Conservation (phyloP, 2,329 filamentous ascomycete species). For the Hymenoscyphus infarciens region DNA sequence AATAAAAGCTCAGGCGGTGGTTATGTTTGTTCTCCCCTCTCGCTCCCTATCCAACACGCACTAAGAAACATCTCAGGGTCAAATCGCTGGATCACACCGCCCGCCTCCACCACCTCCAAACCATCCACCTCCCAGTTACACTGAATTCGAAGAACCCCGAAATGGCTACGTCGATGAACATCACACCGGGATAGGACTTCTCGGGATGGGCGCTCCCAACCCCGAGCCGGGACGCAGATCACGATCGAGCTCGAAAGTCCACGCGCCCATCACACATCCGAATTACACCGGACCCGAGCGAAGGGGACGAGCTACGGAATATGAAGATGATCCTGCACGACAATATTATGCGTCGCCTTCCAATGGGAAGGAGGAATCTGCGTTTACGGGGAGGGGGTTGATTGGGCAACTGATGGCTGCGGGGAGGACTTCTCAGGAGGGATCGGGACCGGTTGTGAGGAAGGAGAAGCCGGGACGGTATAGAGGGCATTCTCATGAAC, state of each 20-base stretch:
- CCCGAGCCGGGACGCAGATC: background rate
- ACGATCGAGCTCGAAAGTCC: background rate
- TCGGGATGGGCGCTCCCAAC: slow-evolving; percentile 6
- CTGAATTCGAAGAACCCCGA: background rate
- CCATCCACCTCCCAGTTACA: background rate
- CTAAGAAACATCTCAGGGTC: background rate
- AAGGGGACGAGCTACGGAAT: background rate
- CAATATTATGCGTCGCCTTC: background rate
- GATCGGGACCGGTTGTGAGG: background rate
- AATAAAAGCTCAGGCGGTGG: background rate
- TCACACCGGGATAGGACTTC: slow-evolving; percentile 1
- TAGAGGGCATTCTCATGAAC: background rate
- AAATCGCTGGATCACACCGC: background rate
- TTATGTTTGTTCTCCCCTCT: background rate
- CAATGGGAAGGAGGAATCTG: background rate
- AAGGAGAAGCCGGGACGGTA: background rate
- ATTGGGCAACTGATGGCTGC: slow-evolving; percentile 7
- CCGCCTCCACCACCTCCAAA: background rate
- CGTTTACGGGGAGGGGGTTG: background rate
- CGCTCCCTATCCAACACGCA: background rate
- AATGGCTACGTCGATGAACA: background rate
- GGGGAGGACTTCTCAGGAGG: background rate
- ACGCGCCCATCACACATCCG: slow-evolving; percentile 1
- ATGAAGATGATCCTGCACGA: background rate
- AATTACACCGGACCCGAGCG: slow-evolving; percentile 1